Percentiles rank a stretch among this genome's conserved stretches.
Conservation (phyloP, 2,329 filamentous ascomycete species). For the Talaromyces sp. region DNA sequence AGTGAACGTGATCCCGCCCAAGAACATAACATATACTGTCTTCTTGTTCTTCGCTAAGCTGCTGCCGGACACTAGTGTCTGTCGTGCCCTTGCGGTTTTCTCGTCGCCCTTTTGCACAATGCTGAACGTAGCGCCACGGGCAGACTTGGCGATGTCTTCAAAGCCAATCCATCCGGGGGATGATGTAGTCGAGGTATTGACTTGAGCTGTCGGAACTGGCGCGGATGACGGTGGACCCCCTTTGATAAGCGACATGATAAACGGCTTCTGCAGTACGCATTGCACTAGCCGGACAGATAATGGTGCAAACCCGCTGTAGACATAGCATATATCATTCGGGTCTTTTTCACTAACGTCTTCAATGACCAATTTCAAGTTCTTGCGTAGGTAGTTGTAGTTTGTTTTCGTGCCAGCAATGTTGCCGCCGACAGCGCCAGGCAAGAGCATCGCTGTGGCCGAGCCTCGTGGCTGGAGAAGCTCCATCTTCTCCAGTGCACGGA, state of each 20-base stretch:
- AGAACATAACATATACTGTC: constrained; percentile 90
- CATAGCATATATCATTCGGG: constrained; percentile 92
- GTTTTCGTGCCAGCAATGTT: constrained; percentile 60
- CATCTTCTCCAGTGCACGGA: constrained; percentile 82
- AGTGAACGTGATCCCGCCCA: constrained; percentile 94
- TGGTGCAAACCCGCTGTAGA: constrained; percentile 95
- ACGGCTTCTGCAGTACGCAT: constrained; percentile 85
- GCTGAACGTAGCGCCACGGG: constrained; percentile 83
- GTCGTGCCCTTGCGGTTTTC: constrained; percentile 80
- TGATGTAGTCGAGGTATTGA: constrained; percentile 48
- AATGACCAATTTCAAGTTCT: constrained; percentile 79
- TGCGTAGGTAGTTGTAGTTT: constrained; percentile 84
- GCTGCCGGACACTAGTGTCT: constrained; percentile 65
- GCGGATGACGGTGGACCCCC: constrained; percentile 48
- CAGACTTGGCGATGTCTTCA: constrained; percentile 83
- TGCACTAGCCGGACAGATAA: constrained; percentile 87
- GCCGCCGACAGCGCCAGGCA: constrained; percentile 62
- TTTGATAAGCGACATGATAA: constrained; percentile 64
- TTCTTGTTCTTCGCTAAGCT: constrained; percentile 56
- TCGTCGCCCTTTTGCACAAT: constrained; percentile 88
- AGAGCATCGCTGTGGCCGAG: constrained; percentile 72
- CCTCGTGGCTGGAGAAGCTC: constrained; percentile 74
- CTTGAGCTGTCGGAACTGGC: constrained; percentile 24
- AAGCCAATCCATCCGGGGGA: constrained; percentile 88
- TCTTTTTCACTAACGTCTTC: constrained; percentile 95